Evolutionary conservation across 371 early-diverging fungal genomes (phyloP), one percentile per base, ranked within the genome.

Genomic region (Apophysomyces ossiformis): DNA sequence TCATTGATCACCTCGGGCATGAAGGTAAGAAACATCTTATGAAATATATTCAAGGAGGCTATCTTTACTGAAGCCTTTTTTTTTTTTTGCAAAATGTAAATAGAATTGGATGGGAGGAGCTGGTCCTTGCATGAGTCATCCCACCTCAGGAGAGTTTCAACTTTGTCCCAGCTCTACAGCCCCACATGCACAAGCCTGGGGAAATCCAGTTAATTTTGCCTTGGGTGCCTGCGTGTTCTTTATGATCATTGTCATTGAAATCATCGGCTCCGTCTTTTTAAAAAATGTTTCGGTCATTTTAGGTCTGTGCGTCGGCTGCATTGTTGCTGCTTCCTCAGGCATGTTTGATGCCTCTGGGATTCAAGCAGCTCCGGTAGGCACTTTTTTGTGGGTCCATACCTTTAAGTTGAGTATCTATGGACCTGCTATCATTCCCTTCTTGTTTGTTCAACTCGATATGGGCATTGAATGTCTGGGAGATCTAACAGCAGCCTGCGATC

Each of bases 401-500:
- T 88, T 84, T 69, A 73, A 73, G 13, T 67, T 77, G 2, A 73
- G 78, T 7, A 70, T 88, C 13, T 85, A 88, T 56, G 82, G 79
- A 0, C 88, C 88, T 0, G 85, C 82, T 9, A 73, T 88, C 16
- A 84, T 88, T 35, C 88, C 88, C 5, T 74, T 85, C 39, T 47
- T 87, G 4, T 81, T 87, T 59, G 81, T 83, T 1, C 84, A 82
- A 37, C 66, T 81, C 2, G 75, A 85, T 18, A 82, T 83, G 76
- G 75, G 83, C 9, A 71, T 78, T 39, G 88, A 87, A 64, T 74
- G 78, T 13, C 68, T 88, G 9, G 88, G 88, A 16, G 88, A 88
- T 60, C 67, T 87, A 61, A 88, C 88, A 0, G 88, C 88, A 0
- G 82, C 87, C 4, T 79, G 83, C 45, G 88, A 87, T 63, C 85